These are phyloP conservation scores for Colletotrichum godetiae DNA, from an alignment of 2,329 filamentous ascomycete genomes.

Conservation along the genomic window DNA sequence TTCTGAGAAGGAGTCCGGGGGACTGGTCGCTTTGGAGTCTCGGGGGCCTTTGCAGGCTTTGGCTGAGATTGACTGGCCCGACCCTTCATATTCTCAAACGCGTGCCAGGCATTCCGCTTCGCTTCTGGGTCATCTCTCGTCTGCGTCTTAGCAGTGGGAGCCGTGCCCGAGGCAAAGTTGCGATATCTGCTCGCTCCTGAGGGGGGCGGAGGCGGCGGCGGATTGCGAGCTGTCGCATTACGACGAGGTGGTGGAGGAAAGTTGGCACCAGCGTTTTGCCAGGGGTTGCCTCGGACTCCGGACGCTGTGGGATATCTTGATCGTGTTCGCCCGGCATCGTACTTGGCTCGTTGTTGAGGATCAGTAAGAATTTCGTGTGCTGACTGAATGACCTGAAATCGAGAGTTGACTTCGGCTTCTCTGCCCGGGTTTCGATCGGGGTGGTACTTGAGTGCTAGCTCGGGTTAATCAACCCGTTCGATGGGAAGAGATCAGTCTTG, in stretches of 20 bases:
- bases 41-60: slow-evolving; percentile 35
- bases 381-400: slow-evolving; percentile 88
- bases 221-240: slow-evolving; percentile 43
- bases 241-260: slow-evolving; percentile 63
- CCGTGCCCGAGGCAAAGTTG: slow-evolving; percentile 53
- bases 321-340: slow-evolving; percentile 59
- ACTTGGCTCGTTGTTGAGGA: slow-evolving; percentile 61
- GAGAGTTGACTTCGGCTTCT: slow-evolving; percentile 81
- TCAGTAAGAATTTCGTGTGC: slow-evolving; percentile 80
- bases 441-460: slow-evolving; percentile 82
- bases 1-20: slow-evolving; percentile 64
- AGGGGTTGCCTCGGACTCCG: slow-evolving; percentile 68
- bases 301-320: slow-evolving; percentile 59
- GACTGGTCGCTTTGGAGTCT: slow-evolving; percentile 50
- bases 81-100: slow-evolving; percentile 56
- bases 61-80: slow-evolving; percentile 45
- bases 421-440: slow-evolving; percentile 89
- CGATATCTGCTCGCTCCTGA: slow-evolving; percentile 60
- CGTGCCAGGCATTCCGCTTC: slow-evolving; percentile 54
- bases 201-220: slow-evolving; percentile 37
- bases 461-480: slow-evolving; percentile 39
- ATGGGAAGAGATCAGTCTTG: slow-evolving; percentile 13
- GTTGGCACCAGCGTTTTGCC: slow-evolving; percentile 59
- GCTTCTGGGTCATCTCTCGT: slow-evolving; percentile 45
- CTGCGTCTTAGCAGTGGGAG: slow-evolving; percentile 55